These are phyloP conservation scores for Lyophyllum semitale DNA, from an alignment of 768 basidiomycete genomes.

Conservation along the genomic window DNA sequence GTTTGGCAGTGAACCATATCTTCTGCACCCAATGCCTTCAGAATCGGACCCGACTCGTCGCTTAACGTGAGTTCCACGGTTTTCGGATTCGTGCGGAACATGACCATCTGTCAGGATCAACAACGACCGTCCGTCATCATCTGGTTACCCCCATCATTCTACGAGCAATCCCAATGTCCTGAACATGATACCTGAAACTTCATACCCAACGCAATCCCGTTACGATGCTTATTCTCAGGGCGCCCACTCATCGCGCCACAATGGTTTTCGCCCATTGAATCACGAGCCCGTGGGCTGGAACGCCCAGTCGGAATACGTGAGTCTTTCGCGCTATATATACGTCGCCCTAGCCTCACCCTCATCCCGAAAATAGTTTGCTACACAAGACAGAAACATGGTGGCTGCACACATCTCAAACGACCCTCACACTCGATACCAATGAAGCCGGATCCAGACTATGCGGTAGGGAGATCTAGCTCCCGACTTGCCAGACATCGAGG, in stretches of 20 bases:
- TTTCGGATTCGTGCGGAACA: slow-evolving; percentile 1
- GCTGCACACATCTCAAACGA: slow-evolving; percentile 38
- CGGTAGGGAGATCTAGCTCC: not conserved
- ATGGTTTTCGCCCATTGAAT: slow-evolving; percentile 52
- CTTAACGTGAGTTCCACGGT: slow-evolving; percentile 42
- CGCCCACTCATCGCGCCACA: slow-evolving; percentile 40
- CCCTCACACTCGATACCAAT: slow-evolving; percentile 47
- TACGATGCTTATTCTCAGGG: slow-evolving; percentile 53
- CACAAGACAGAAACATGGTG: slow-evolving; percentile 38
- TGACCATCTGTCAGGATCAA: slow-evolving; percentile 13
- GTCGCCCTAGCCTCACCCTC: not conserved
- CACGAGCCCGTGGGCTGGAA: slow-evolving; percentile 56
- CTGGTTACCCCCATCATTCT: slow-evolving; percentile 49
- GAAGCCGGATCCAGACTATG: slow-evolving; percentile 12
- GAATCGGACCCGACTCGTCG: slow-evolving; percentile 48
- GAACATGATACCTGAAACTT: slow-evolving; percentile 61
- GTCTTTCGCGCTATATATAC: slow-evolving; percentile 23
- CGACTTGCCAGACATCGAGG: not conserved
- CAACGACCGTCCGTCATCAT: slow-evolving; percentile 36
- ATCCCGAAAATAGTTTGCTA: slow-evolving; percentile 25
- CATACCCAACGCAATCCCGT: slow-evolving; percentile 52
- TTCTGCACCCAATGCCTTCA: slow-evolving; percentile 44
- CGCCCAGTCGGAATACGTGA: slow-evolving; percentile 65
- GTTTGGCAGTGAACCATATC: slow-evolving; percentile 44
- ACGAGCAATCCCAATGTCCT: slow-evolving; percentile 42